Percentiles rank a stretch among this genome's conserved stretches.
phyloP scores from a whole-genome alignment of 2,329 filamentous ascomycete genomes.

The Cladophialophora exuberans region DNA sequence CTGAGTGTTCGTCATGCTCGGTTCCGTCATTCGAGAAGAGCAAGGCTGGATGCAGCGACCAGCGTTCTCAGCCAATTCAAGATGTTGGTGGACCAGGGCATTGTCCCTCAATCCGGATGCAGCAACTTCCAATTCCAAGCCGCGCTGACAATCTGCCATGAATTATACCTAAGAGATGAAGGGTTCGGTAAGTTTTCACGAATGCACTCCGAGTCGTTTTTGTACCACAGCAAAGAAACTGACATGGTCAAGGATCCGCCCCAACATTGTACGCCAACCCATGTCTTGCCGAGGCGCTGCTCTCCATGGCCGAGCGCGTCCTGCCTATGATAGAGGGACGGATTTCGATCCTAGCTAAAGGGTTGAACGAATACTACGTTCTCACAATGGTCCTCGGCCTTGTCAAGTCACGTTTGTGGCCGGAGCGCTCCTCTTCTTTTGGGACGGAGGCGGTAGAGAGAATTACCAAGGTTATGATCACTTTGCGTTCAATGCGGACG shows the following conservation, averaged over 20 bases:
- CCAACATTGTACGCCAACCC: constrained; percentile 26
- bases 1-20: background rate
- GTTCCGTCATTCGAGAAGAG: constrained; percentile 33
- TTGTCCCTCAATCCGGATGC: constrained; percentile 1
- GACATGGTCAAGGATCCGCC: constrained; percentile 2
- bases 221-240: too few relatives aligned
- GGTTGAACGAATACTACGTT: constrained; percentile 41
- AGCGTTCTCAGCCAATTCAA: constrained; percentile 21
- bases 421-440: constrained; percentile 25
- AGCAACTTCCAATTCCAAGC: constrained; percentile 17
- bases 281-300: constrained; percentile 14
- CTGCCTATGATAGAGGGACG: constrained; percentile 38
- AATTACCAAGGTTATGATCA: constrained; percentile 10
- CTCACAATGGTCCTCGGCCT: constrained; percentile 38
- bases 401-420: constrained; percentile 34
- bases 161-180: constrained; percentile 2
- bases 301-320: constrained; percentile 2
- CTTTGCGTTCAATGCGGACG: background rate
- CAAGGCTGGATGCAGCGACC: constrained; percentile 29
- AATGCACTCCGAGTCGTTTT: too few relatives aligned
- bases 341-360: constrained; percentile 39
- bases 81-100: constrained; percentile 23
- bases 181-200: constrained; percentile 1
- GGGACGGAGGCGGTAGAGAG: constrained; percentile 34
- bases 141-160: constrained; percentile 14